Evolutionary conservation across 768 basidiomycete species (phyloP).

Genomic region (Chalciporus sphaerocephalus): DNA sequence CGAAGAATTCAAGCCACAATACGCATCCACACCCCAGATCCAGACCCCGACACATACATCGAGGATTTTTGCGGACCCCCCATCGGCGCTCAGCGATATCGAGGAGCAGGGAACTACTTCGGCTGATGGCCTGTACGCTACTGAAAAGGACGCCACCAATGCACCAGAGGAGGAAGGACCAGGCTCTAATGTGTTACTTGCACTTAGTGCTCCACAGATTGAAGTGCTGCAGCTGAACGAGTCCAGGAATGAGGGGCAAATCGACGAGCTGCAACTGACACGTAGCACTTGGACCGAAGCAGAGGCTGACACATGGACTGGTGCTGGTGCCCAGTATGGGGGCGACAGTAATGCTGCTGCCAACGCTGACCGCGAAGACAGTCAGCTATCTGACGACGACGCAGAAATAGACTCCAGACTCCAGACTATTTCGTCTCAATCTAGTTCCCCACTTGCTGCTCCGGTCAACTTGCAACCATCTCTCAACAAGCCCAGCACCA

Average conservation of each 20-base stretch:
- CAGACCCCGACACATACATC: not conserved
- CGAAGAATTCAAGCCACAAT: conserved; percentile 18
- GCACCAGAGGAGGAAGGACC: not conserved
- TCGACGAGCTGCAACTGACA: conserved; percentile 7
- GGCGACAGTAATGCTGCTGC: not conserved
- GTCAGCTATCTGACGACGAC: conserved; percentile 6
- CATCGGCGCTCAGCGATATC: not conserved
- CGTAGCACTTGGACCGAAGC: not conserved
- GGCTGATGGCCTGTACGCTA: not conserved
- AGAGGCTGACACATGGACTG: not conserved
- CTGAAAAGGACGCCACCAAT: not conserved
- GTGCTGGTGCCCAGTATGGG: not conserved
- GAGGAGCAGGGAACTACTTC: not conserved
- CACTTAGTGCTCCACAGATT: conserved; percentile 7
- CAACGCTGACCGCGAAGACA: not conserved
- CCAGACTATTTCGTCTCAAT: not conserved
- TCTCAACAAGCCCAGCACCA: not conserved
- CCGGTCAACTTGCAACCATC: not conserved
- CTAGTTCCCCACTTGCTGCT: not conserved
- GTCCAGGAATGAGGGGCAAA: conserved; percentile 10
- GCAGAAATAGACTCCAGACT: conserved; percentile 1
- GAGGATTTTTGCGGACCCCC: conserved; percentile 4
- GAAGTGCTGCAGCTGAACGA: conserved; percentile 10
- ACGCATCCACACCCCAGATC: conserved; percentile 18
- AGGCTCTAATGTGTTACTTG: not conserved